Base-by-base conservation (phyloP, 345 rosid genomes). In the Pistacia vera region DNA sequence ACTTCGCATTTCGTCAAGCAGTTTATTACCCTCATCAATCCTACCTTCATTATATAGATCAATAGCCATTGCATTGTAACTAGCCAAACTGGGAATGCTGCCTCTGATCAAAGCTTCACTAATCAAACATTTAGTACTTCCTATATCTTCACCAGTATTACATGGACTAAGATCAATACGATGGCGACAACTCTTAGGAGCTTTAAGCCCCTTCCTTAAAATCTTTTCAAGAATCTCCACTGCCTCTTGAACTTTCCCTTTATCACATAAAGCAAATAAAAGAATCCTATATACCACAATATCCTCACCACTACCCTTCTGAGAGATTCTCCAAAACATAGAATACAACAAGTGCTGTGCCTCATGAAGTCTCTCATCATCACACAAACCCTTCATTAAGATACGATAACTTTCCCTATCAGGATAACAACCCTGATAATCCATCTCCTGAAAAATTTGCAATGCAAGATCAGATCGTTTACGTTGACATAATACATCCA, bases 281-380 rank as follows among this genome's bases (percentile, higher is more conserved):
- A 95, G 83, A 38, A 85, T 89, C 79, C 97, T 86, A 68, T 93
- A 95, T 71, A 93, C 77, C 81, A 88, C 98, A 74, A 93, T 75
- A 82, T 95, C 99, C 79, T 82, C 90, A 55, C 99, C 96, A 58
- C 97, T 79, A 64, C 99, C 99, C 86, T 89, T 91, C 61, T 83
- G 93, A 22, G 98, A 93, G 74, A 95, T 91, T 84, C 98, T 90
- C 99, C 98, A 91, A 80, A 91, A 93, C 99, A 93, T 95, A 3
- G 98, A 91, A 79, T 91, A 93, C 85, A 93, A 74, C 76, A 95
- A 75, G 76, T 93, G 97, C 10, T 83, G 83, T 11, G 99, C 98
- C 81, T 91, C 98, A 18, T 85, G 63, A 69, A 90, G 84, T 75
- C 87, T 88, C 73, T 89, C 87, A 63, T 93, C 96, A 38, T 77